These are phyloP conservation scores for Psilocybe sp. DNA, from an alignment of 768 basidiomycete genomes.

Conservation along the genomic window DNA sequence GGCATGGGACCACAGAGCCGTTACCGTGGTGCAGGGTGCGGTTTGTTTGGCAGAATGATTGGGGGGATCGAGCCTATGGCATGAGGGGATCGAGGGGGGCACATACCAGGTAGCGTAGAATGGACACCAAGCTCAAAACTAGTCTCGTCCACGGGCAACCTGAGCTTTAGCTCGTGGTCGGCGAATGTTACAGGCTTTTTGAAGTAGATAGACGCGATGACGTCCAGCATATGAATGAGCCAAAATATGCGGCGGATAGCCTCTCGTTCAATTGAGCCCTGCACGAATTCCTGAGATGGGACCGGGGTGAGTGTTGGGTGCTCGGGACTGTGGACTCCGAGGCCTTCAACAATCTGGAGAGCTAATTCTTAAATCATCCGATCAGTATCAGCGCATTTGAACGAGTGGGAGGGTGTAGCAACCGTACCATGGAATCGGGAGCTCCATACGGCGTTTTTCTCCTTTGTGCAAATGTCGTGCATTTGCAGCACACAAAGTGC, in stretches of 20 bases:
- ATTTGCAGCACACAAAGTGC: constrained; percentile 71
- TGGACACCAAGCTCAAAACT: constrained; percentile 73
- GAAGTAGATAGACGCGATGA: constrained; percentile 43
- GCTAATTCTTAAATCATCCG: constrained; percentile 49
- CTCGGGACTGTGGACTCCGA: constrained; percentile 65
- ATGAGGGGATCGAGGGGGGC: constrained; percentile 12
- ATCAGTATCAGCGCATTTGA: constrained; percentile 19
- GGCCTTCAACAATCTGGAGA: constrained; percentile 60
- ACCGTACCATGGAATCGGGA: constrained; percentile 50
- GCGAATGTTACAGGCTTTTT: constrained; percentile 40
- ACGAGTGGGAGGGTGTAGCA: constrained; percentile 12
- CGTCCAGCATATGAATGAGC: constrained; percentile 66
- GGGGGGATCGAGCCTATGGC: constrained; percentile 13
- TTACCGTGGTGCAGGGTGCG: constrained; percentile 7
- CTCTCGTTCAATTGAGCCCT: constrained; percentile 68
- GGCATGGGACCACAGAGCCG: constrained; percentile 15
- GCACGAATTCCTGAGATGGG: constrained; percentile 57
- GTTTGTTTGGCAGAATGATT: constrained; percentile 7
- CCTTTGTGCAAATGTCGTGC: constrained; percentile 54
- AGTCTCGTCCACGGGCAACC: constrained; percentile 79
- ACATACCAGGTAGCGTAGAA: constrained; percentile 50
- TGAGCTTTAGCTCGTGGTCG: constrained; percentile 51
- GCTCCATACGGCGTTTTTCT: constrained; percentile 33
- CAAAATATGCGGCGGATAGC: constrained; percentile 81
- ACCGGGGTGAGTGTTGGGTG: constrained; percentile 56